These are phyloP conservation scores for Eremomyces bilateralis DNA, from an alignment of 495 filamentous ascomycete genomes.

Conservation along the genomic window DNA sequence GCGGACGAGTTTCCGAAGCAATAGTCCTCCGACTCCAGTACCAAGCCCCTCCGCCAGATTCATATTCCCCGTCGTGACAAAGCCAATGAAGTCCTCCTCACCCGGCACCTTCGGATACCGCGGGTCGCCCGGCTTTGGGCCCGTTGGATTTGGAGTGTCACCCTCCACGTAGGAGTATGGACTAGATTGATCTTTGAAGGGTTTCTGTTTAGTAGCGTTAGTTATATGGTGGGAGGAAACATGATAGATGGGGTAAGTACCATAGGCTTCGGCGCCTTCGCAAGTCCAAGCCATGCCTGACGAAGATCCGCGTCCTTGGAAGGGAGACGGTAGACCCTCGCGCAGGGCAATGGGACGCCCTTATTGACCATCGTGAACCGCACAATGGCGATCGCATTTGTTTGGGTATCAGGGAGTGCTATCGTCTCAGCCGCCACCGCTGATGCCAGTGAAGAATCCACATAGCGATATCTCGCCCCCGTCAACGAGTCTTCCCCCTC, in stretches of 20 bases:
- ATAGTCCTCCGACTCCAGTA: slow-evolving; percentile 52
- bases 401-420: slow-evolving; percentile 1
- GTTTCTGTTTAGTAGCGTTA: no score
- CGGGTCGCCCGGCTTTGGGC: slow-evolving; percentile 20
- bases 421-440: no score
- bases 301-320: slow-evolving; percentile 24
- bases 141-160: slow-evolving; percentile 9
- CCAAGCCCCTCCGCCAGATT: slow-evolving; percentile 57
- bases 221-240: no score
- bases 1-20: slow-evolving; percentile 33
- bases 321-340: slow-evolving; percentile 54
- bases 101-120: slow-evolving; percentile 44
- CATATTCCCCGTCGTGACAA: slow-evolving; percentile 73
- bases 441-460: background rate
- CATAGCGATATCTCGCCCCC: background rate
- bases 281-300: slow-evolving; percentile 29
- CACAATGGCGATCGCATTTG: slow-evolving; percentile 28
- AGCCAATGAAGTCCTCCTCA: slow-evolving; percentile 68
- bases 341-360: slow-evolving; percentile 37
- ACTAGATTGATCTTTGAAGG: no score
- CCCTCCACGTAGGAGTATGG: no score
- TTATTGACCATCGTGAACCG: slow-evolving; percentile 34
- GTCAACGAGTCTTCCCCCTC: background rate
- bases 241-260: no score
- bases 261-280: slow-evolving; percentile 7